Evolutionary conservation across 768 basidiomycete genomes (phyloP).

Genomic region (Russula sp.): DNA sequence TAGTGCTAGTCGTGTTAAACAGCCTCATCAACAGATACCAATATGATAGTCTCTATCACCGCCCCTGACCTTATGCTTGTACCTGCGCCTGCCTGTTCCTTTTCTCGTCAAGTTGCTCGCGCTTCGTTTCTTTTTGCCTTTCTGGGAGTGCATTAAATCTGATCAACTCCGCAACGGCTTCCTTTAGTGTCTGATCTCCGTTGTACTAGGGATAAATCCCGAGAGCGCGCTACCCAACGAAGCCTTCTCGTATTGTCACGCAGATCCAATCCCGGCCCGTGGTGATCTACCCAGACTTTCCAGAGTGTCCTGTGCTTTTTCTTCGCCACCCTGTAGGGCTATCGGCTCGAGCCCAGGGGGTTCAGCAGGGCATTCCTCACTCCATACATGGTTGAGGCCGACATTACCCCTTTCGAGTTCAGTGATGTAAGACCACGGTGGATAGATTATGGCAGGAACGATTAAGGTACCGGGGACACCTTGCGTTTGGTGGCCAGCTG

Average conservation of each 20-base stretch:
- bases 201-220: not conserved
- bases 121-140: not conserved
- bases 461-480: not conserved
- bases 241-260: not conserved
- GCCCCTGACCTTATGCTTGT: not conserved
- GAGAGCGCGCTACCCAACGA: not conserved
- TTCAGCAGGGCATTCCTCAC: not conserved
- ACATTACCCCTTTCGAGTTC: not conserved
- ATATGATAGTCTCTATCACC: too few species aligned
- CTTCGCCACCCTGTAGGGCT: not conserved
- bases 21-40: too few species aligned
- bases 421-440: not conserved
- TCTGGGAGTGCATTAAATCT: not conserved
- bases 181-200: not conserved
- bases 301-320: not conserved
- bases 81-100: not conserved
- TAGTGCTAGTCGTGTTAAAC: too few species aligned
- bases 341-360: not conserved
- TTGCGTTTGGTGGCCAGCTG: not conserved
- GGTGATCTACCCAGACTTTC: conserved; percentile 3
- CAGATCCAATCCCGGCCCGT: not conserved
- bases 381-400: not conserved
- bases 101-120: not conserved
- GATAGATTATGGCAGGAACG: not conserved
- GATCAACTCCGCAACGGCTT: not conserved